Base-by-base conservation (phyloP, 305 asterid genomes). In the Solanum hybrid region DNA sequence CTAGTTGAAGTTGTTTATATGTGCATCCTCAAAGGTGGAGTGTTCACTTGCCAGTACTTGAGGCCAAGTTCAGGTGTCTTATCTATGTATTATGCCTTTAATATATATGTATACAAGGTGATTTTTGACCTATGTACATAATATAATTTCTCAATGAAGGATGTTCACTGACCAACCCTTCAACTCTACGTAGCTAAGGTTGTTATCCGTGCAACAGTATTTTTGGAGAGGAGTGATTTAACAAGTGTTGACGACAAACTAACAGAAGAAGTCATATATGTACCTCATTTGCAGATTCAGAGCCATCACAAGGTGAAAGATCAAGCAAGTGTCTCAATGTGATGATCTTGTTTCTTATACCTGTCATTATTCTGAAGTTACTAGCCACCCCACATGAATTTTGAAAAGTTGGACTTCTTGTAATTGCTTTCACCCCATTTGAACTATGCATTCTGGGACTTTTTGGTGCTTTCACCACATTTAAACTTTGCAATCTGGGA, bases 281-380 rank as follows among this genome's bases (percentile, higher is more conserved):
- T 76, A 97, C 99, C 99, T 97, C 95, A 79, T 91, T 91, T 51
- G 93, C 90, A 70, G 98, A 90, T 90, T 94, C 95, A 77, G 98
- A 93, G 88, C 94, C 95, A 27, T 34, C 79, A 32, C 97, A 96
- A 72, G 99, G 99, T 78, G 96, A 79, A 80, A 97, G 91, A 93
- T 97, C 99, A 4, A 97, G 94, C 89, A 96, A 93, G 94, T 95
- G 97, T 88, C 99, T 93, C 45, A 97, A 94, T 91, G 92, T 91
- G 33, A 95, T 90, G 86, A 96, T 90, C 92, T 97, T 95, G 94
- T 89, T 94, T 89, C 91, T 90, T 70, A 96, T 92, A 85, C 92
- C 97, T 6, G 92, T 91, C 95, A 92, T 93, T 90, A 90, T 90
- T 27, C 87, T 92, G 79, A 93, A 93, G 90, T 92, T 95, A 65